Evolutionary conservation across 73 alveolate species (phyloP).

Genomic region (Paramecium sexaurelia): DNA sequence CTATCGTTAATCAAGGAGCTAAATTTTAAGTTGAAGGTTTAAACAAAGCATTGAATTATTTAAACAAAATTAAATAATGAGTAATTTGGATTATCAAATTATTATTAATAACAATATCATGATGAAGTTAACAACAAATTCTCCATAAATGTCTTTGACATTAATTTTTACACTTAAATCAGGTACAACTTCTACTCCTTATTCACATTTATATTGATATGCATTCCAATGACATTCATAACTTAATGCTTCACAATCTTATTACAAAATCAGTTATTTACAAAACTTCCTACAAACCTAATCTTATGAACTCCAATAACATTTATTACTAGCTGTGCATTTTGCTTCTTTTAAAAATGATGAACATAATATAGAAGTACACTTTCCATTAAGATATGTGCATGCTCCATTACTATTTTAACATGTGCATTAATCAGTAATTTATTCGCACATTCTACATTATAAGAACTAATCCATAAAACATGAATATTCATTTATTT

Average conservation of each 20-base stretch:
- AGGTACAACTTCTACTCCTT: not conserved
- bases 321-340: not conserved
- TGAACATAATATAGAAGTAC: not conserved
- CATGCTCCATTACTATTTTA: constrained; percentile 2
- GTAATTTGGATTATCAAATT: not conserved
- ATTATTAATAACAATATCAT: not conserved
- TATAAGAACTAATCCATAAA: not conserved
- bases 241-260: constrained; percentile 44
- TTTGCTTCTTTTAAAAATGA: not conserved
- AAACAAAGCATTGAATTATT: not conserved
- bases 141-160: not conserved
- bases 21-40: not conserved
- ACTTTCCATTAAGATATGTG: not conserved
- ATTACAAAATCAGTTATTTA: not conserved
- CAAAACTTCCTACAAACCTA: constrained; percentile 19
- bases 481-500: not conserved
- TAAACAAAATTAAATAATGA: not conserved
- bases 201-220: not conserved
- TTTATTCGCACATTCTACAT: constrained; percentile 13
- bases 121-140: not conserved
- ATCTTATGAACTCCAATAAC: constrained; percentile 43
- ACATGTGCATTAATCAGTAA: constrained; percentile 19
- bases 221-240: constrained; percentile 53
- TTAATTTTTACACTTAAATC: constrained; percentile 11
- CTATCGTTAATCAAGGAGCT: not conserved